A percentile compares a stretch with the other conserved stretches of the same genome.
Conservation (phyloP, 2,329 filamentous ascomycete species). For the Fulvia fulva region DNA sequence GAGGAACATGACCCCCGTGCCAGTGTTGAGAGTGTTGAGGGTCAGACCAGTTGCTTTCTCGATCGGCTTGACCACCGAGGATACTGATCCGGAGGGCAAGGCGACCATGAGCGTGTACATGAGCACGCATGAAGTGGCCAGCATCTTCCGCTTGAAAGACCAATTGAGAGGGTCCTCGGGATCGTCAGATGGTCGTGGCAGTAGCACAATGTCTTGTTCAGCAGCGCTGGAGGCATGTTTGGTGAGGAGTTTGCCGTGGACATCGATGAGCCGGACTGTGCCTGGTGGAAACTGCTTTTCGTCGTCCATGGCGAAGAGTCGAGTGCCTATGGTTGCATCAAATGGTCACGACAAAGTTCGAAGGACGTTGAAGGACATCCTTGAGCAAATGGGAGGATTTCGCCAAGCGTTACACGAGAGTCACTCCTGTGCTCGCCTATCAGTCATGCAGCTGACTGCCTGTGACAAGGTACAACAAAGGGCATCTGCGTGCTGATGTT, state of each 20-base stretch:
- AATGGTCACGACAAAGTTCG: background rate
- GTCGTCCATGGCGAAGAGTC: background rate
- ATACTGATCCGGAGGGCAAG: conserved; percentile 46
- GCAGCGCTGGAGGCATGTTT: conserved; percentile 35
- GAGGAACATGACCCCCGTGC: conserved; percentile 52
- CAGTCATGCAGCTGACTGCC: background rate
- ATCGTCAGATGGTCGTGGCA: conserved; percentile 41
- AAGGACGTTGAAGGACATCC: background rate
- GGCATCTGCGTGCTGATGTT: background rate
- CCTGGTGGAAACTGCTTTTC: conserved; percentile 31
- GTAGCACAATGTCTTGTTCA: conserved; percentile 37
- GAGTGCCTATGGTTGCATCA: background rate
- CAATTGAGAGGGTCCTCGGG: conserved; percentile 48
- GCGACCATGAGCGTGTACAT: conserved; percentile 48
- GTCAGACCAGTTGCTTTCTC: conserved; percentile 45
- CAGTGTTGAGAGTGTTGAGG: conserved; percentile 43
- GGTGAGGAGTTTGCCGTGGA: conserved; percentile 33
- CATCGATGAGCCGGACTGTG: conserved; percentile 43
- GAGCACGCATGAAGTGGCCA: conserved; percentile 37
- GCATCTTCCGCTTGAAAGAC: conserved; percentile 40
- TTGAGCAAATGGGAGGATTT: background rate
- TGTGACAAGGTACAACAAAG: background rate
- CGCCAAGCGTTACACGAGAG: background rate
- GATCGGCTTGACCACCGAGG: conserved; percentile 48
- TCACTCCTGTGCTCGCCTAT: background rate